Conservation (phyloP, 1,284 basidiomycete species). For the Malassezia globosa region DNA sequence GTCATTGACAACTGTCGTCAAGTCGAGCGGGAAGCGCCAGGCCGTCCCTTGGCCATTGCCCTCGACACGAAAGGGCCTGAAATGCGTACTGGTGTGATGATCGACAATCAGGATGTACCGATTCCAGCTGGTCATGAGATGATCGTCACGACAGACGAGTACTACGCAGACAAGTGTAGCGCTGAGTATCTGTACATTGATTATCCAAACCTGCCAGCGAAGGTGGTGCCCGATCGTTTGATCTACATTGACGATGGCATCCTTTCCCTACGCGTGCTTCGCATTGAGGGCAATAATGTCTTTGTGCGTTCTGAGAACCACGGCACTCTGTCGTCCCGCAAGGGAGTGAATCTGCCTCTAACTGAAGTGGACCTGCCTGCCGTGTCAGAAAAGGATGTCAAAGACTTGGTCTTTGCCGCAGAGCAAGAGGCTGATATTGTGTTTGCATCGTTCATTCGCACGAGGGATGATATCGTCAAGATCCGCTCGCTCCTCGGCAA, state of each 20-base stretch:
- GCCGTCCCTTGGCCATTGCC: conserved; percentile 91
- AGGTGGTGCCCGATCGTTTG: conserved; percentile 85
- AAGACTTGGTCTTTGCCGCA: conserved; percentile 86
- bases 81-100: conserved; percentile 93
- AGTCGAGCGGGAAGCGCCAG: conserved; percentile 47
- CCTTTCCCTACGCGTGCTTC: conserved; percentile 80
- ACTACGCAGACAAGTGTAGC: conserved; percentile 74
- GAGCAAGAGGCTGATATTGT: conserved; percentile 94
- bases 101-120: conserved; percentile 69
- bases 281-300: conserved; percentile 52
- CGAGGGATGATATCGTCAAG: conserved; percentile 37
- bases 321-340: conserved; percentile 84
- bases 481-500: conserved; percentile 45
- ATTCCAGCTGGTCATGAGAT: conserved; percentile 90
- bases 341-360: conserved; percentile 98
- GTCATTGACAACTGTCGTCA: conserved; percentile 44
- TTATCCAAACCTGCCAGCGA: conserved; percentile 81
- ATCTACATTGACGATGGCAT: conserved; percentile 98
- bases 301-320: conserved; percentile 81
- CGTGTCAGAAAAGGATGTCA: conserved; percentile 81
- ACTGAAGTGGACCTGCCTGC: conserved; percentile 95
- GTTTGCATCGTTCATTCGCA: conserved; percentile 47
- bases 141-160: conserved; percentile 71
- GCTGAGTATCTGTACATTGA: conserved; percentile 52
- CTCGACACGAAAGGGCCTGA: conserved; percentile 99